Conservation (phyloP, 495 filamentous ascomycete genomes). For the Aeminium ludgeri region DNA sequence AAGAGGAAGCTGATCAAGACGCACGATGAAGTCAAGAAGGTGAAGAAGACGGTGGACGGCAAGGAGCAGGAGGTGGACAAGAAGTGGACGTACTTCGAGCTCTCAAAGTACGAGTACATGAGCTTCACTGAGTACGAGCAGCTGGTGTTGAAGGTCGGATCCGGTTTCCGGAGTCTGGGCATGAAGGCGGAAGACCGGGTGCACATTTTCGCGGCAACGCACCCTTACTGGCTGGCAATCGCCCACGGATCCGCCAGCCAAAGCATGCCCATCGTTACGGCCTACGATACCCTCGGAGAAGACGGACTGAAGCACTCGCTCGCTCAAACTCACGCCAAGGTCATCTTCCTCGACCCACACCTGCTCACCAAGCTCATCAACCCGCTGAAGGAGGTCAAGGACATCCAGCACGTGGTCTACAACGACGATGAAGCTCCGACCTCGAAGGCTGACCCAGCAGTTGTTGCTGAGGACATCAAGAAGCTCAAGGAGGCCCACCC, state of each 20-base stretch:
- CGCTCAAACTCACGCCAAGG: conserved; percentile 66
- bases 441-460: conserved; percentile 37
- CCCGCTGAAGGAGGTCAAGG: conserved; percentile 64
- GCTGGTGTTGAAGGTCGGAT: conserved; percentile 52
- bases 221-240: conserved; percentile 25
- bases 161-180: conserved; percentile 59
- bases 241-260: conserved; percentile 48
- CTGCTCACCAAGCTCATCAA: conserved; percentile 66
- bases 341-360: conserved; percentile 79
- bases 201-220: conserved; percentile 77
- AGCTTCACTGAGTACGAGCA: conserved; percentile 81
- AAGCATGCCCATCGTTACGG: conserved; percentile 86
- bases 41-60: conserved; percentile 92
- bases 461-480: conserved; percentile 47
- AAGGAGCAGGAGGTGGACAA: conserved; percentile 81
- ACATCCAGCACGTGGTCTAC: conserved; percentile 74
- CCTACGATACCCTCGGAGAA: conserved; percentile 93
- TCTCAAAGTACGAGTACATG: conserved; percentile 71
- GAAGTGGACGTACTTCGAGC: conserved; percentile 91
- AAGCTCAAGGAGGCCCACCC: conserved; percentile 54
- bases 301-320: conserved; percentile 86
- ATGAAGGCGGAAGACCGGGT: conserved; percentile 54
- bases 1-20: conserved; percentile 64
- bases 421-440: conserved; percentile 51
- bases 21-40: conserved; percentile 85